Evolutionary conservation across 306 rosid species (phyloP).

Genomic region (Pyrus pyrifolia): DNA sequence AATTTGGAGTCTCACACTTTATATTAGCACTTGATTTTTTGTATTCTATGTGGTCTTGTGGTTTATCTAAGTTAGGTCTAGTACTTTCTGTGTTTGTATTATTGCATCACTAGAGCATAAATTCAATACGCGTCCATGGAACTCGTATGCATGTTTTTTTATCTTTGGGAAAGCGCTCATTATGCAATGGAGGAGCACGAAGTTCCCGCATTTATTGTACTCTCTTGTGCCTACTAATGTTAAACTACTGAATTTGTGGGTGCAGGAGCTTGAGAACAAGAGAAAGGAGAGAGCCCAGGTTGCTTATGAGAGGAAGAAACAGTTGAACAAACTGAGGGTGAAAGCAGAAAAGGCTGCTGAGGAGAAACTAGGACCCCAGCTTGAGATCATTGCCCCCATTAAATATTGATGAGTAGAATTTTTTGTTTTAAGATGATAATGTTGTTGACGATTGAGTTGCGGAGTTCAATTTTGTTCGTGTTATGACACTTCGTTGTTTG

Average conservation of each 20-base stretch:
- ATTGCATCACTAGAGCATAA: background rate
- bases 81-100: background rate
- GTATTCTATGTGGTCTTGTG: background rate
- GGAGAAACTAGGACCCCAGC: constrained; percentile 63
- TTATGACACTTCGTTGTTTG: constrained; percentile 8
- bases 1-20: background rate
- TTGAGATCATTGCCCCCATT: constrained; percentile 55
- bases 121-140: background rate
- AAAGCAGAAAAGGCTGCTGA: constrained; percentile 63
- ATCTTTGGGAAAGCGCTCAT: background rate
- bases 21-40: background rate
- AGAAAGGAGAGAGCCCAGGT: constrained; percentile 59
- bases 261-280: constrained; percentile 70
- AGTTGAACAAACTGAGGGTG: constrained; percentile 50
- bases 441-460: constrained; percentile 12
- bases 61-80: background rate
- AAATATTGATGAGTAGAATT: constrained; percentile 34
- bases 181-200: background rate
- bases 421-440: background rate
- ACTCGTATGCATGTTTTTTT: background rate
- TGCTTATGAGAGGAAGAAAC: constrained; percentile 71
- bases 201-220: background rate
- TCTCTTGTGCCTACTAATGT: background rate
- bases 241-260: background rate
- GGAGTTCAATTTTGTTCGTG: constrained; percentile 7